These are phyloP conservation scores for Trifolium fragiferum DNA, from an alignment of 306 rosid species.

Conservation along the genomic window DNA sequence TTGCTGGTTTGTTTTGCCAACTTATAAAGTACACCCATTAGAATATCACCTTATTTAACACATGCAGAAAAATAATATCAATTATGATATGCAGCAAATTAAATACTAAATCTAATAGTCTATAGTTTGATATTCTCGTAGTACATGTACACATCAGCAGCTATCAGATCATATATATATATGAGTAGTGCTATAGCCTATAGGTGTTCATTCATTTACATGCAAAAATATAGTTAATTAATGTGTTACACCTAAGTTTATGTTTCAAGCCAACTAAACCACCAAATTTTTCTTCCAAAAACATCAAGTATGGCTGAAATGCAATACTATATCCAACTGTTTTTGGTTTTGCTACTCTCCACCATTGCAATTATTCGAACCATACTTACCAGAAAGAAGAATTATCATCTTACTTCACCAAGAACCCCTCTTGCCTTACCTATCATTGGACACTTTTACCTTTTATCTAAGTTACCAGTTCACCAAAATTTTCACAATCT, in stretches of 20 bases:
- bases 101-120: not conserved
- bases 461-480: not conserved
- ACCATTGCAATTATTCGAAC: not conserved
- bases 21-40: no score
- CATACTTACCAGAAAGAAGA: not conserved
- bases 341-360: not conserved
- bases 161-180: not conserved
- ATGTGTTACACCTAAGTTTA: not conserved
- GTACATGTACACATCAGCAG: not conserved
- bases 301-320: not conserved
- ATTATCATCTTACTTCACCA: no score
- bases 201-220: not conserved
- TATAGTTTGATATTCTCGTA: not conserved
- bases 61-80: not conserved
- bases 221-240: not conserved
- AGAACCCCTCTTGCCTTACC: not conserved
- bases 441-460: not conserved
- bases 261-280: not conserved
- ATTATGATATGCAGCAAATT: not conserved
- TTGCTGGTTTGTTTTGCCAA: no score
- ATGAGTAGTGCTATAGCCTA: not conserved
- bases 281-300: not conserved
- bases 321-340: slow-evolving; percentile 10
- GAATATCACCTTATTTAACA: no score
- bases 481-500: not conserved